These are phyloP conservation scores for Epithele typhae DNA, from an alignment of 768 basidiomycete genomes.

Conservation along the genomic window DNA sequence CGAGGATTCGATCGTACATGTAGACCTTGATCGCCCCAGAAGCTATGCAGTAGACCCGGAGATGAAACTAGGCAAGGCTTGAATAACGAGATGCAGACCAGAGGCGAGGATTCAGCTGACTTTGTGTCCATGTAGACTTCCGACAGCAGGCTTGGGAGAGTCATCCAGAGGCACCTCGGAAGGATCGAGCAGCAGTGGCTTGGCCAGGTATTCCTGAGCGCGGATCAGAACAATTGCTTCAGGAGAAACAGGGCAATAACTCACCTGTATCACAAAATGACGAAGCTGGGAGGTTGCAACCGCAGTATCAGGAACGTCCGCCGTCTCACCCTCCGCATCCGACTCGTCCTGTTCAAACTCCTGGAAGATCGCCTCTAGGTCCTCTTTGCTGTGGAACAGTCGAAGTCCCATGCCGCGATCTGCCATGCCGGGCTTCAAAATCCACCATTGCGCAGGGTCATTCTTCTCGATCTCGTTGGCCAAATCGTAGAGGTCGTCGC, in stretches of 20 bases:
- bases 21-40: conserved; percentile 76
- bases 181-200: conserved; percentile 78
- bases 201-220: conserved; percentile 75
- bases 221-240: not conserved
- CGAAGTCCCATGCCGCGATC: conserved; percentile 95
- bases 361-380: conserved; percentile 71
- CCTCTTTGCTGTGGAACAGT: conserved; percentile 75
- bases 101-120: conserved; percentile 32
- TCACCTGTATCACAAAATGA: conserved; percentile 94
- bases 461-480: conserved; percentile 48
- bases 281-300: conserved; percentile 84
- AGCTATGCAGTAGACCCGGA: conserved; percentile 83
- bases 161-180: conserved; percentile 35
- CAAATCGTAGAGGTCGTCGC: conserved; percentile 91
- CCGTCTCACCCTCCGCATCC: conserved; percentile 35
- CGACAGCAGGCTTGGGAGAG: conserved; percentile 6
- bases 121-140: conserved; percentile 49
- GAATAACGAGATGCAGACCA: conserved; percentile 3
- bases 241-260: conserved; percentile 7
- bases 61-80: conserved; percentile 67
- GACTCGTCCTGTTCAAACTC: conserved; percentile 66
- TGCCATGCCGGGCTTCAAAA: conserved; percentile 96
- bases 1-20: conserved; percentile 78
- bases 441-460: conserved; percentile 64
- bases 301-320: conserved; percentile 38